These are phyloP conservation scores for Neobulgaria alba DNA, from an alignment of 2,329 filamentous ascomycete species.

Conservation along the genomic window DNA sequence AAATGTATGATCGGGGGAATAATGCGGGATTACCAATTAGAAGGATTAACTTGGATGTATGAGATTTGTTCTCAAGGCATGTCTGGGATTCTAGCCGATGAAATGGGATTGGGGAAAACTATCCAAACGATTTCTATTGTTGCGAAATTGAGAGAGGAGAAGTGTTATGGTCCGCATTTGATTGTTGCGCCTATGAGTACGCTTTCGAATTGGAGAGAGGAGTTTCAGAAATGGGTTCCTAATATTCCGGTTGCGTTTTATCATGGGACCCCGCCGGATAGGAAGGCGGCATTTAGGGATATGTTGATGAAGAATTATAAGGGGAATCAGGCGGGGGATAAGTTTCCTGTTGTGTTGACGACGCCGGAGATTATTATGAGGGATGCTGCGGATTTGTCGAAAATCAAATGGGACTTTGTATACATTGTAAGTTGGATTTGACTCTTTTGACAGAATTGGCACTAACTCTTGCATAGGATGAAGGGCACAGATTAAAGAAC, in stretches of 20 bases:
- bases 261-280: slow-evolving; percentile 72
- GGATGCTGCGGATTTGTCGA: slow-evolving; percentile 71
- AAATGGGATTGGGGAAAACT: slow-evolving; percentile 54
- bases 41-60: slow-evolving; percentile 90
- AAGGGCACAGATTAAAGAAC: slow-evolving; percentile 96
- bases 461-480: slow-evolving; percentile 48
- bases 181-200: slow-evolving; percentile 89
- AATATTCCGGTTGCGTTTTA: slow-evolving; percentile 83
- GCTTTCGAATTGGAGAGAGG: slow-evolving; percentile 89
- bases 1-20: slow-evolving; percentile 75
- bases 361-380: slow-evolving; percentile 95
- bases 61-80: slow-evolving; percentile 53
- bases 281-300: slow-evolving; percentile 67
- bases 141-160: slow-evolving; percentile 78
- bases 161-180: slow-evolving; percentile 80
- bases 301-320: slow-evolving; percentile 62
- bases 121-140: slow-evolving; percentile 43
- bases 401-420: slow-evolving; percentile 94
- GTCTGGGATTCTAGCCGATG: slow-evolving; percentile 52
- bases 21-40: slow-evolving; percentile 91
- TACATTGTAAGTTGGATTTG: slow-evolving; percentile 59
- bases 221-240: slow-evolving; percentile 86
- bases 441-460: neutral
- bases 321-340: slow-evolving; percentile 45
- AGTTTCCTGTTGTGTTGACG: slow-evolving; percentile 88